Base-by-base conservation (phyloP, 495 filamentous ascomycete species). In the Penicillium coffeae region DNA sequence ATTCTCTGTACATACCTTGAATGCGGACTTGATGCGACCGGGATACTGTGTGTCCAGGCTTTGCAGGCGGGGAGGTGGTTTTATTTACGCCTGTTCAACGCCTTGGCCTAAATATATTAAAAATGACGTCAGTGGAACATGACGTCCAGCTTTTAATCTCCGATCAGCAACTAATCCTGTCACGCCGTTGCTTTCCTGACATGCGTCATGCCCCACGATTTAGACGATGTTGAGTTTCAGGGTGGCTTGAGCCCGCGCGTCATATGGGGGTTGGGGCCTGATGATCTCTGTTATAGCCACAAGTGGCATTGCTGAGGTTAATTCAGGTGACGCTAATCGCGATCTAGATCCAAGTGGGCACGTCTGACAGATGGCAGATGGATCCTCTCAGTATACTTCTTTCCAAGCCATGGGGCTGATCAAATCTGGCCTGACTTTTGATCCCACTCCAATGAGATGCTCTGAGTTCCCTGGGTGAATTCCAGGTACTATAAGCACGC, bases 201-300 rank as follows among this genome's bases (percentile, higher is more conserved):
- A 46, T 60, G 55, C 58, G 58, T 60, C 58, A 60, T 60, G 51
- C 54, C 42, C 53, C 53, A 51, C 43, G 48, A 27, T 25, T n/a
- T n/a, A n/a, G 46, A 46, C 37, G 27, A 13, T 38, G 36, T 33
- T 21, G 9, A 9, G 38, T 40, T 16, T 18, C 38, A 44, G 30
- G 34, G 56, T 60, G 56, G 56, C 53, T 60, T 53, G 42, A 57
- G 46, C 40, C 54, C 45, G 27, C 41, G 53, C 47, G 47, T 60
- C 56, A 56, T 55, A 30, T 10, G n/a, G n/a, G n/a, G n/a, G n/a
- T n/a, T n/a, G n/a, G n/a, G n/a, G n/a, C n/a, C n/a, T n/a, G n/a
- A n/a, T n/a, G n/a, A n/a, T n/a, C n/a, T n/a, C n/a, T n/a, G n/a
- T n/a, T n/a, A n/a, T n/a, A n/a, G n/a, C n/a, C n/a, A n/a, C n/a